Evolutionary conservation across 352 stramenopile genomes (phyloP).

Genomic region (Phytophthora podocarpi): DNA sequence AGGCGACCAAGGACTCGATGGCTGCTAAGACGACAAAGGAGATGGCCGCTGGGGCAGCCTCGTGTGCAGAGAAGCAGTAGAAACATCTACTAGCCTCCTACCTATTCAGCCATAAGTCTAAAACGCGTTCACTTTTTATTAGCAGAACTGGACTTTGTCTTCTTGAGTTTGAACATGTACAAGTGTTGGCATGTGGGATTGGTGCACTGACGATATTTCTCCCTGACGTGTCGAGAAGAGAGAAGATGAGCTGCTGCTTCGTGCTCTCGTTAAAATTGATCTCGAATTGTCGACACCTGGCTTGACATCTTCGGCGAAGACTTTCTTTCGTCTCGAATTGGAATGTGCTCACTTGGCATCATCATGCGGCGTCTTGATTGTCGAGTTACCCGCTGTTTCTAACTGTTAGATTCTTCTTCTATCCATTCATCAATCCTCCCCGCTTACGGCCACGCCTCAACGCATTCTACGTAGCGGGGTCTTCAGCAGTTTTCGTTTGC

Average conservation of each 20-base stretch:
- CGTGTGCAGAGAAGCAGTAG: conserved; percentile 24
- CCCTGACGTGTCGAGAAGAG: too few species aligned
- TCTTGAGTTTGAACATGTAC: background rate
- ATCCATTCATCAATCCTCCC: conserved; percentile 31
- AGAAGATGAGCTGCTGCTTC: background rate
- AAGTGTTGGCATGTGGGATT: too few species aligned
- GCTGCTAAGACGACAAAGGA: conserved; percentile 14
- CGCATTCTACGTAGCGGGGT: conserved; percentile 29
- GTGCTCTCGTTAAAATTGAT: conserved; percentile 9
- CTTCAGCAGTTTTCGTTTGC: conserved; percentile 12
- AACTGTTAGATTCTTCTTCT: conserved; percentile 36
- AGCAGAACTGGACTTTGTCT: background rate
- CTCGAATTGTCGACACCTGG: conserved; percentile 9
- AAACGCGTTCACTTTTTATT: conserved; percentile 28
- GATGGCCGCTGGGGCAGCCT: background rate
- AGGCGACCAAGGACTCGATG: conserved; percentile 22
- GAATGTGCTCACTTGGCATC: conserved; percentile 1
- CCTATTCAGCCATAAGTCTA: background rate
- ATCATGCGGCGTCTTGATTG: conserved; percentile 27
- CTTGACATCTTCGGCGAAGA: conserved; percentile 10
- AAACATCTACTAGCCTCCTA: too few species aligned
- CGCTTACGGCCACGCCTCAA: conserved; percentile 4
- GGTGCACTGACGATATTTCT: conserved; percentile 13
- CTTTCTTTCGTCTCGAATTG: background rate
- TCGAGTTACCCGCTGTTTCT: conserved; percentile 33